Conservation (phyloP, 2,329 filamentous ascomycete genomes). For the Ophiostoma sp. region DNA sequence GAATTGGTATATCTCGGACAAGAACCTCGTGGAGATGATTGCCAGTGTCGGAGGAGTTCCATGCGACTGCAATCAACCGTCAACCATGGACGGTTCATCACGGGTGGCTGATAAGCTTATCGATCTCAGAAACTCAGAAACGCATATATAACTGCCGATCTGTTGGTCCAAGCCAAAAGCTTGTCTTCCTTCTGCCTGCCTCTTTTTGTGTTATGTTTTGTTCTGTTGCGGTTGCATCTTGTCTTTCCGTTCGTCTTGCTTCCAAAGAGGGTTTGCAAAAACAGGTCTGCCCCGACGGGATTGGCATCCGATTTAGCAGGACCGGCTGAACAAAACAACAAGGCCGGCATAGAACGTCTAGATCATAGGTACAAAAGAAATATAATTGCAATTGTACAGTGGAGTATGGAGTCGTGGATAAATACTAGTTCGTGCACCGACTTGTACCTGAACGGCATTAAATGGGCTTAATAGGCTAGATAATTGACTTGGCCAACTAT, state of each 20-base stretch:
- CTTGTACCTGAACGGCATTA: neutral
- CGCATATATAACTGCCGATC: neutral
- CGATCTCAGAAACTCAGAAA: neutral
- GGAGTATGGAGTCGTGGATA: neutral
- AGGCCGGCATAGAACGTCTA: neutral
- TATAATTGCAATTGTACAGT: neutral
- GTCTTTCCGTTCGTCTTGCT: neutral
- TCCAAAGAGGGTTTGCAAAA: neutral
- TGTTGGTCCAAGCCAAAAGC: neutral
- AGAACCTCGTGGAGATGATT: neutral
- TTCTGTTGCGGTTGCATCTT: neutral
- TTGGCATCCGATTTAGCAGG: slow-evolving; percentile 12
- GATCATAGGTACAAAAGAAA: neutral
- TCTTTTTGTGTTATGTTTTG: neutral
- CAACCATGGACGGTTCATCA: neutral
- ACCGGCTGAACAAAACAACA: neutral
- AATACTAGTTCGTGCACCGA: neutral
- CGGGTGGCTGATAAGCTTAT: neutral
- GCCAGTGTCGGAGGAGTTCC: neutral
- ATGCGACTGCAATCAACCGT: neutral
- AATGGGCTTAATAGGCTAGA: too few relatives aligned
- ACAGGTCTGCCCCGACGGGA: slow-evolving; percentile 3
- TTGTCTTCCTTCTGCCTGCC: neutral
- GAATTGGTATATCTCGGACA: neutral
- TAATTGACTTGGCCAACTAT: neutral